Evolutionary conservation across 192 early-diverging fungal species (phyloP), one percentile per base, ranked within the genome.

Genomic region (Rhizophlyctis rosea): DNA sequence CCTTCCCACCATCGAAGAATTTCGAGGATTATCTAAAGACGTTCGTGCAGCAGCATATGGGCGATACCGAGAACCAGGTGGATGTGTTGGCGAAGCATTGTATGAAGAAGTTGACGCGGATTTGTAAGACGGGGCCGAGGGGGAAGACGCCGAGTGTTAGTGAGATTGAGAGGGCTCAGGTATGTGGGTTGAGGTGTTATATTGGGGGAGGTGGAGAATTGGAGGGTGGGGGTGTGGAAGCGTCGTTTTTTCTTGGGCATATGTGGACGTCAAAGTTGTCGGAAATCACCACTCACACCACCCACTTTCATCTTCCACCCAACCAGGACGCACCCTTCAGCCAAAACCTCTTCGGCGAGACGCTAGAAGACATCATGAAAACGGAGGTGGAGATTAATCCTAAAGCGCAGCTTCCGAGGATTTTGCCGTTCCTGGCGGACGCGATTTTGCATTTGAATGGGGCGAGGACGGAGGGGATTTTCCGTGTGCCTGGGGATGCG

Each of bases 401-500:
- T 0, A 65, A 80, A 25, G 76, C 80, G 54, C 84, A 81, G 36
- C 66, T 96, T 21, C 96, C 96, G 3, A 80, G 82, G 4, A 81
- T 98, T 31, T 83, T 98, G 18, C 82, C 87, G 30, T 92, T 91
- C 61, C 76, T 98, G 54, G 81, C 86, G 2, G 81, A 85, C 13
- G 75, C 84, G 4, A 88, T 98, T 27, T 59, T 87, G 23, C 69
- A 82, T 0, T 81, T 96, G 27, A 84, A 89, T 34, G 96, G 96
- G 14, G 80, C 79, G 30, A 56, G 72, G 50, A 85, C 92, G 13
- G 94, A 98, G 71, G 96, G 96, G 31, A 94, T 98, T 53, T 98
- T 98, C 72, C 86, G 96, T 57, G 91, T 98, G 14, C 92, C 96
- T 23, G 96, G 92, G 24, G 92, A 96, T 71, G 86, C 84, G 29